Evolutionary conservation across 139 green algal genomes (phyloP).

Genomic region (Raphidocelis subcapitata): DNA sequence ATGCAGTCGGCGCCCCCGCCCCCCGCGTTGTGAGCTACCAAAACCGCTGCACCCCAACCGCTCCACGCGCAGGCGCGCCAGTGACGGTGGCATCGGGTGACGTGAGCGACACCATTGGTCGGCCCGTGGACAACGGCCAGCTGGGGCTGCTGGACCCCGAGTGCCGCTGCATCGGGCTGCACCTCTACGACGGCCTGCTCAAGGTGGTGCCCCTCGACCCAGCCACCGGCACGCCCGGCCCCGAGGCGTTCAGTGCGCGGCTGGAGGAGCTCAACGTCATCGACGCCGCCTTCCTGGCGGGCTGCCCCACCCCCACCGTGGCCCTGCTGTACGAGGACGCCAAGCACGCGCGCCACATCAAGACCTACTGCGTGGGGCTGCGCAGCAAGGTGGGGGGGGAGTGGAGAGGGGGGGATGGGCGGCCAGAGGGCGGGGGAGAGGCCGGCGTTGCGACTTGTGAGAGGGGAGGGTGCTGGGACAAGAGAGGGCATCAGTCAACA

Average conservation of each 20-base stretch:
- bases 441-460: too few relatives aligned
- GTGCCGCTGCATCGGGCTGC: constrained; percentile 79
- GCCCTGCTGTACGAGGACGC: constrained; percentile 94
- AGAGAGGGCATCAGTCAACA: too few relatives aligned
- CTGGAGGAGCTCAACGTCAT: constrained; percentile 86
- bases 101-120: constrained; percentile 78
- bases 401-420: not conserved
- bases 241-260: constrained; percentile 87
- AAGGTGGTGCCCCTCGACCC: constrained; percentile 91
- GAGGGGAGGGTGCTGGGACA: too few relatives aligned
- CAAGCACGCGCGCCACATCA: constrained; percentile 85
- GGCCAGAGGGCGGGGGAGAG: too few relatives aligned
- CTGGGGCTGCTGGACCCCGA: constrained; percentile 83
- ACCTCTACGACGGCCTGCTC: constrained; percentile 96
- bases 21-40: too few relatives aligned
- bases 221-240: constrained; percentile 45
- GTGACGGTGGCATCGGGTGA: constrained; percentile 84
- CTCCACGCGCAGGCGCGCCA: not conserved
- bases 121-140: constrained; percentile 79
- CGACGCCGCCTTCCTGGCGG: constrained; percentile 78
- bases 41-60: not conserved
- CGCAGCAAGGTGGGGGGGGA: constrained; percentile 5
- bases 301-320: constrained; percentile 64
- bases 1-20: too few relatives aligned
- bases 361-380: constrained; percentile 44